Base-by-base conservation (phyloP, 2,329 filamentous ascomycete genomes). In the Fusarium sp. region DNA sequence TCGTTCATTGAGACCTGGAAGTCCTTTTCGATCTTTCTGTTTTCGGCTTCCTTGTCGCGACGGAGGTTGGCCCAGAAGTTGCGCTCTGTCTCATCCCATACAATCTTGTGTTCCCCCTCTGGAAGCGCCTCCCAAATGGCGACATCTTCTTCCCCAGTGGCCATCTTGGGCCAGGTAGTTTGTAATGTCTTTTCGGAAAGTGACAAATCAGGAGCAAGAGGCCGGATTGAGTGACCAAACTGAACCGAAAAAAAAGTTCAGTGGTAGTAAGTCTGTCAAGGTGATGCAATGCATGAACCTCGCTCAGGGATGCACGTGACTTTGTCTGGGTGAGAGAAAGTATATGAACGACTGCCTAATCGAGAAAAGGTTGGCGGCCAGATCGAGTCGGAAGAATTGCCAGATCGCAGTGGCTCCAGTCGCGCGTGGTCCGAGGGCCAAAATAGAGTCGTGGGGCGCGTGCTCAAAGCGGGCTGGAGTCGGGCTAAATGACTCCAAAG, bases 71-170 rank as follows among this genome's bases (percentile, higher is more conserved):
- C 31, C 76, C 76, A 78, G 28, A 76, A 77, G 34, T 75, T 75
- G 39, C 62, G 58, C 43, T 77, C 76, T 13, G 74, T 74, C 50
- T 77, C 73, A 28, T 73, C 64, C 76, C 75, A 77, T n/a, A 76
- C 70, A 9, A 69, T 71, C 25, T 65, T 65, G 40, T 73, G 70
- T 57, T 76, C 74, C 5, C 76, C 70, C 29, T 50, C 45, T 7
- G 74, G 72, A 39, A 77, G 72, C 12, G 67, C 60, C 15, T 70
- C 67, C 73, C 72, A 75, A 40, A 66, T 61, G 42, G 66, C 69
- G 26, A 60, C 44, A 32, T 67, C 67, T 31, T 71, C 68, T 34
- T 70, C 68, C 44, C 55, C 42, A 41, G 58, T 47, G 57, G 67
- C 58, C 68, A 71, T 70, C 38, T 34, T 49, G 59, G 53, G 39